A percentile compares a stretch with the other conserved stretches of the same genome.
Conservation (phyloP, 1,284 basidiomycete genomes). For the Kwoniella shivajii region DNA sequence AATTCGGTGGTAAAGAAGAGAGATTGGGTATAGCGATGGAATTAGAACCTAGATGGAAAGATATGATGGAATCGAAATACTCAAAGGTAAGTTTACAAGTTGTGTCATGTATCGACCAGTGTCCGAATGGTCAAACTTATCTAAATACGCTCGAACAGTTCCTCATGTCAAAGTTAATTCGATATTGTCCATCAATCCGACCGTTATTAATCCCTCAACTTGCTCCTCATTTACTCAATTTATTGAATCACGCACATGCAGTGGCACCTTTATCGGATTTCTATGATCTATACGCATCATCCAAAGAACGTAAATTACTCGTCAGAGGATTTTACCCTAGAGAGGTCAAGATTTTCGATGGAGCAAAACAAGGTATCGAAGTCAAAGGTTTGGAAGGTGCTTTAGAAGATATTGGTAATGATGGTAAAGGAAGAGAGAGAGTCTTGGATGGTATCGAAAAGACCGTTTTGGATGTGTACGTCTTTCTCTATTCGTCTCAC, state of each 20-base stretch:
- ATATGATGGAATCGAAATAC: conserved; percentile 80
- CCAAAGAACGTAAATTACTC: conserved; percentile 75
- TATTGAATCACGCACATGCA: conserved; percentile 80
- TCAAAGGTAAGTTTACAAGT: conserved; percentile 66
- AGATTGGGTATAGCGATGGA: conserved; percentile 76
- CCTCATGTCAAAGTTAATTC: conserved; percentile 78
- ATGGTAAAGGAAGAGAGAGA: conserved; percentile 64
- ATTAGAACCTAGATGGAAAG: conserved; percentile 74
- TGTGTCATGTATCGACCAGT: not conserved
- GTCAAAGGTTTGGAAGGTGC: conserved; percentile 64
- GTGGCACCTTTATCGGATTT: conserved; percentile 78
- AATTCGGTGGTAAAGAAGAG: conserved; percentile 75
- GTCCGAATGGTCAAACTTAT: not conserved
- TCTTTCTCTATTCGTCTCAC: conserved; percentile 12
- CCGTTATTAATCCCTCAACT: conserved; percentile 71
- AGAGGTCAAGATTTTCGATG: conserved; percentile 76
- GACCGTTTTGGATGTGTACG: conserved; percentile 73
- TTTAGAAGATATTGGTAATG: conserved; percentile 63
- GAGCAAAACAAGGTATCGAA: conserved; percentile 57
- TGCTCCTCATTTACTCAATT: conserved; percentile 67
- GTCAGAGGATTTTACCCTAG: conserved; percentile 79
- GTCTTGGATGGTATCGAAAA: conserved; percentile 70
- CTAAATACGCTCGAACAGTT: conserved; percentile 61
- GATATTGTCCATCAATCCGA: conserved; percentile 70
- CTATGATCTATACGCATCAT: conserved; percentile 80